Evolutionary conservation across 495 filamentous ascomycete genomes (phyloP).

Genomic region (Hypomontagnella submonticulosa): DNA sequence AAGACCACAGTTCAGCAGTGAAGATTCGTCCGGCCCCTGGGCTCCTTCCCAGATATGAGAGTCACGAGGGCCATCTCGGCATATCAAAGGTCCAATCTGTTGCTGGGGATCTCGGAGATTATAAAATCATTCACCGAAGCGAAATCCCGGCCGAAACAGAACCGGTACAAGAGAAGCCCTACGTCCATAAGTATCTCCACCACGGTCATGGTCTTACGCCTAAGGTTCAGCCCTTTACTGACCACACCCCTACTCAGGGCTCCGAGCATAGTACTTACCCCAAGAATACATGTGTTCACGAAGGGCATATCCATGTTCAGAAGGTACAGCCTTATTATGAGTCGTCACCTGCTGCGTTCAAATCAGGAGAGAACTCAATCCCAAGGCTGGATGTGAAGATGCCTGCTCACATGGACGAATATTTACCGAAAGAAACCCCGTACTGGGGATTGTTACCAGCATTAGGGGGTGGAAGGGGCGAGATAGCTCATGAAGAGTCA

Average conservation of each 20-base stretch:
- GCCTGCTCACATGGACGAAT: conserved; percentile 7
- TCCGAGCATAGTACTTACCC: conserved; percentile 5
- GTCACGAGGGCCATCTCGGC: conserved; percentile 24
- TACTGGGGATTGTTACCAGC: conserved; percentile 44
- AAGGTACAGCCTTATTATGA: conserved; percentile 37
- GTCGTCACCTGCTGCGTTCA: conserved; percentile 4
- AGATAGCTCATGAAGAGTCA: conserved; percentile 9
- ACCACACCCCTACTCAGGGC: conserved; percentile 10
- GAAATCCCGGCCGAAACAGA: neutral
- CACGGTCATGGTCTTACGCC: conserved; percentile 24
- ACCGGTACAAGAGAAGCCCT: neutral
- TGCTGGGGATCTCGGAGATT: neutral
- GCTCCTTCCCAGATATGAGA: conserved; percentile 2
- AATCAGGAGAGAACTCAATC: conserved; percentile 18
- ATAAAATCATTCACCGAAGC: conserved; percentile 16
- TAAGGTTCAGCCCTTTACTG: conserved; percentile 19
- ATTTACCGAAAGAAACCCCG: conserved; percentile 18
- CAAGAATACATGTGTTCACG: conserved; percentile 29
- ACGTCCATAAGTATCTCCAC: conserved; percentile 28
- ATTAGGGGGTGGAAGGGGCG: conserved; percentile 16
- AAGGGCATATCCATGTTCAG: conserved; percentile 28
- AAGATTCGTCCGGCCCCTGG: conserved; percentile 50
- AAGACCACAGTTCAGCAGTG: conserved; percentile 43
- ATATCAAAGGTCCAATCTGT: conserved; percentile 33
- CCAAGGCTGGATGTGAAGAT: conserved; percentile 3